A percentile compares a stretch with the other conserved stretches of the same genome.
These are phyloP conservation scores for Juglanconis oblonga DNA, from an alignment of 2,329 filamentous ascomycete species.

Conservation along the genomic window DNA sequence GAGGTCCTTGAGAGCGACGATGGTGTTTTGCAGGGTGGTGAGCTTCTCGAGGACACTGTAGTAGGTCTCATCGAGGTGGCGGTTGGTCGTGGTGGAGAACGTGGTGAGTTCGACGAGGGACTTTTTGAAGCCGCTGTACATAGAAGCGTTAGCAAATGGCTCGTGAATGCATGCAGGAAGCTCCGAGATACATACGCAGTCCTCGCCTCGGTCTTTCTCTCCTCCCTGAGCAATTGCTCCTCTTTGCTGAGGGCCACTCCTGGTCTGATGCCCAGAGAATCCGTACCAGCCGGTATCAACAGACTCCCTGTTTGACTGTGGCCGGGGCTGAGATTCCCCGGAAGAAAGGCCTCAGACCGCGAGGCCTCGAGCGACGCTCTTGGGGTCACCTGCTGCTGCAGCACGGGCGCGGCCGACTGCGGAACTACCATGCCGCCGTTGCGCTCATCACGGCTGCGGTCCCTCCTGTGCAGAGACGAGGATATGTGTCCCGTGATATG, in stretches of 20 bases:
- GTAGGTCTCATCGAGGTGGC: conserved; percentile 70
- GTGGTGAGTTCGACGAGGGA: conserved; percentile 53
- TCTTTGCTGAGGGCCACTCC: conserved; percentile 31
- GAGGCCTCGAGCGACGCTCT: conserved; percentile 42
- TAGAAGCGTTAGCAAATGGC: conserved; percentile 10
- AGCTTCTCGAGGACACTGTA: conserved; percentile 70
- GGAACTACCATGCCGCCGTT: conserved; percentile 26
- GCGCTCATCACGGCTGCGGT: conserved; percentile 29
- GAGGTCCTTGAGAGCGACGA: conserved; percentile 65
- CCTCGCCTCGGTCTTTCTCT: conserved; percentile 35
- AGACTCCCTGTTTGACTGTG: conserved; percentile 43
- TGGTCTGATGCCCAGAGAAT: conserved; percentile 14
- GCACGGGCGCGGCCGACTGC: conserved; percentile 22
- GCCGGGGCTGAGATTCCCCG: conserved; percentile 38
- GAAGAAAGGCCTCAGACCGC: conserved; percentile 43
- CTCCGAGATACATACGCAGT: conserved; percentile 36
- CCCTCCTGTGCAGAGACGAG: conserved; percentile 31
- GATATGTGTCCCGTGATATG: conserved; percentile 26
- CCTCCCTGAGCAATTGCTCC: conserved; percentile 39
- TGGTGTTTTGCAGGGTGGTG: conserved; percentile 59
- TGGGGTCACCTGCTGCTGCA: conserved; percentile 24
- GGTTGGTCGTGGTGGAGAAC: conserved; percentile 61
- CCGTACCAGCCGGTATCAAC: conserved; percentile 28
- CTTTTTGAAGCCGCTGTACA: conserved; percentile 46
- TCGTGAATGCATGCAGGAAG: not conserved